A percentile compares a stretch with the other conserved stretches of the same genome.
phyloP scores from a whole-genome alignment of 2,329 filamentous ascomycete species.

The Apiospora aurea region DNA sequence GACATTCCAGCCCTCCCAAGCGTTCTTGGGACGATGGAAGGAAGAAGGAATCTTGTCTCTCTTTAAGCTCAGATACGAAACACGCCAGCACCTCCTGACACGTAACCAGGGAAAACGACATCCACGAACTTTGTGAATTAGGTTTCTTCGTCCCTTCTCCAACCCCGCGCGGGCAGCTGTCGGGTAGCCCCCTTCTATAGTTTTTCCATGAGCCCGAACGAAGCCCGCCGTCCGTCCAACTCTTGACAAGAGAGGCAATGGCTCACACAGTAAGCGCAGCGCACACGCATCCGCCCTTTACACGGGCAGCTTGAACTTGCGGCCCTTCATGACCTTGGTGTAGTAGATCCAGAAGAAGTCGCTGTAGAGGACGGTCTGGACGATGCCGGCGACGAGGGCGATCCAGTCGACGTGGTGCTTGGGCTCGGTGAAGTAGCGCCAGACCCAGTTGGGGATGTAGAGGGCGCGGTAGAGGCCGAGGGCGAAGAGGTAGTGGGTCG shows the following conservation, averaged over 20 bases:
- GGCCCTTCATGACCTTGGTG: slow-evolving; percentile 89
- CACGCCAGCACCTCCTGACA: background rate
- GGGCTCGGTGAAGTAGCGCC: slow-evolving; percentile 79
- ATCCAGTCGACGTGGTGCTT: slow-evolving; percentile 82
- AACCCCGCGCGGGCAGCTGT: background rate
- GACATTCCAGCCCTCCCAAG: background rate
- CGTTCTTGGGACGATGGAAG: background rate
- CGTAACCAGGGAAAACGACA: background rate
- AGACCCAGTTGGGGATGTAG: slow-evolving; percentile 99
- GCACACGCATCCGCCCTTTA: slow-evolving; percentile 51
- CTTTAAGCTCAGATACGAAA: slow-evolving; percentile 15
- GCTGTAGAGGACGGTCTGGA: slow-evolving; percentile 95
- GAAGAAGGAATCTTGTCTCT: background rate
- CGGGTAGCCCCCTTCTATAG: background rate
- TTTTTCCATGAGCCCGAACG: background rate
- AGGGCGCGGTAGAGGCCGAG: slow-evolving; percentile 89
- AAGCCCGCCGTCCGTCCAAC: background rate
- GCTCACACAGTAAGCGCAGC: background rate
- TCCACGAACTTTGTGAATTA: background rate
- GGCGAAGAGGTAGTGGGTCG: slow-evolving; percentile 95
- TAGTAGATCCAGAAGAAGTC: slow-evolving; percentile 99
- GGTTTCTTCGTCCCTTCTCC: no score
- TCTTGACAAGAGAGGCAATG: background rate
- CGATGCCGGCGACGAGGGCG: slow-evolving; percentile 83
- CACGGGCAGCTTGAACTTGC: slow-evolving; percentile 86